Base-by-base conservation (phyloP, 768 basidiomycete genomes). In the Strobilomyces confusus region DNA sequence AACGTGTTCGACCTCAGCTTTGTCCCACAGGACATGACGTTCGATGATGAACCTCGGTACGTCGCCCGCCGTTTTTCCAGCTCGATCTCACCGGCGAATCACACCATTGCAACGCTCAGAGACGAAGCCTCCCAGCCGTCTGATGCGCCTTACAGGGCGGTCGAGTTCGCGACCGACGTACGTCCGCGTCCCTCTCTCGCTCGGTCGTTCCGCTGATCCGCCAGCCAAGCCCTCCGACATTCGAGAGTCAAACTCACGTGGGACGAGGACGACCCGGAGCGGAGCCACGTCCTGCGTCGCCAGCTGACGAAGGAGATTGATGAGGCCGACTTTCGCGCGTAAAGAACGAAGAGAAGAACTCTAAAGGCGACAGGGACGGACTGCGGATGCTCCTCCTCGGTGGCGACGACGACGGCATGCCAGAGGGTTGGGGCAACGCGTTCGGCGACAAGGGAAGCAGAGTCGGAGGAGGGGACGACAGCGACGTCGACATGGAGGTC, bases 231-330 rank as follows among this genome's bases (percentile, higher is more conserved):
- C 5, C 15, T 41, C 20, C 62, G 98, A 94, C 95, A 98, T 68
- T 99, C 97, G 14, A 97, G 93, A 75, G 95, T 98, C 55, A 97
- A 92, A 64, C 80, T 98, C 30, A 97, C 95, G 5, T 99, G 97
- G 97, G 97, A 99, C 59, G 91, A 94, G 50, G 97, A 98, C 69
- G 95, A 98, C 60, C 86, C 91, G 0, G 89, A 94, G 63, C 86
- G 95, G 37, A 80, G 78, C 52, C 83, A 83, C 41, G 62, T 94
- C 45, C 92, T 94, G 1, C 83, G 93, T 43, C 86, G 93, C 20
- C 75, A 76, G 1, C 74, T 97, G 38, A 82, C 89, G 0, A 79
- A 80, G 64, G 92, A 98, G 66, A 86, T 98, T 23, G 94, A 97
- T 45, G 88, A 95, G 54, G 82, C 83, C 50, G 94, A 98, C 63